phyloP scores from a whole-genome alignment of 2,329 filamentous ascomycete species.

The Chrysoporthe puriensis region DNA sequence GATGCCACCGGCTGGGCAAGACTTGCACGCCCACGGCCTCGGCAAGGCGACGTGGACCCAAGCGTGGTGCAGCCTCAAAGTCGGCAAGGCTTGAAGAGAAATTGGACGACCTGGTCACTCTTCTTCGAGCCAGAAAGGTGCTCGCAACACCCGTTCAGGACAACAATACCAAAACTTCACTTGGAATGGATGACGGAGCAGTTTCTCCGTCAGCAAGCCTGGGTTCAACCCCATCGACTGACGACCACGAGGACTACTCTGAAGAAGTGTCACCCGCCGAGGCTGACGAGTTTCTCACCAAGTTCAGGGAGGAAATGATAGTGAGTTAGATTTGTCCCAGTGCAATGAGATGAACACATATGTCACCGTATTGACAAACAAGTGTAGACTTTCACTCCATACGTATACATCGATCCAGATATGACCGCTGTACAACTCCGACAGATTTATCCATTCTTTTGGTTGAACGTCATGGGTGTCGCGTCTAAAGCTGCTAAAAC shows the following conservation, averaged over 20 bases:
- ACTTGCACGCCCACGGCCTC: conserved; percentile 23
- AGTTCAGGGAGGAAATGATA: not conserved
- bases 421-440: not conserved
- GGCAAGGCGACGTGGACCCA: conserved; percentile 42
- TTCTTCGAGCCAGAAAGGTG: conserved; percentile 39
- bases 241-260: not conserved
- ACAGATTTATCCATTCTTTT: conserved; percentile 51
- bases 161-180: not conserved
- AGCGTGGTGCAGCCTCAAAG: conserved; percentile 37
- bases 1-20: conserved; percentile 4
- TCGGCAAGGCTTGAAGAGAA: conserved; percentile 54
- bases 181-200: not conserved
- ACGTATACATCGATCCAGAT: not conserved
- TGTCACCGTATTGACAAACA: not conserved
- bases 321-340: not conserved
- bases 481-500: conserved; percentile 45
- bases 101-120: conserved; percentile 51
- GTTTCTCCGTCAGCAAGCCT: not conserved
- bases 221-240: not conserved
- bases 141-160: not conserved
- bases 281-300: not conserved
- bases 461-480: conserved; percentile 53
- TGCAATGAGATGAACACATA: not conserved
- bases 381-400: not conserved
- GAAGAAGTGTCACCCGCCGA: not conserved